Evolutionary conservation across 768 basidiomycete genomes (phyloP), one percentile per base, ranked within the genome.

Genomic region (Boletus pseudopeckii): DNA sequence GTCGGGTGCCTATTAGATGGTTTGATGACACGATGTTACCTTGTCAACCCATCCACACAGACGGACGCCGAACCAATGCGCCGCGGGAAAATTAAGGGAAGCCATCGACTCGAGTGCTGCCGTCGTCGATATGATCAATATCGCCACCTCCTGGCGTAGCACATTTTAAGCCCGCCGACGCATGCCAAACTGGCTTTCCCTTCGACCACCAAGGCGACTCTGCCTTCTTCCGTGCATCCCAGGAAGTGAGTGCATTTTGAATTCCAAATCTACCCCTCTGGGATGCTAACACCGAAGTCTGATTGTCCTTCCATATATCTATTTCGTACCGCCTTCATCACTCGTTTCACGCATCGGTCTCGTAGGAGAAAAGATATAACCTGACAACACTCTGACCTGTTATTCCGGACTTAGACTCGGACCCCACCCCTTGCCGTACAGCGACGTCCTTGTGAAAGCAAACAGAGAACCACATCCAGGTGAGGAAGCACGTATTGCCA

Each of bases 401-500:
- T 4, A 36, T 45, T 22, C 40, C 37, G 10, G 36, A 50, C 22
- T 15, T n/a, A n/a, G n/a, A n/a, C n/a, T n/a, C n/a, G n/a, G n/a
- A 45, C 8, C 3, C 20, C 48, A 14, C 22, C 22, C 22, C 22
- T 22, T n/a, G 18, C 52, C 48, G 13, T 26, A 45, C 5, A 7
- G 28, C 4, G 44, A 42, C 32, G 10, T n/a, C 24, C 7, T 28
- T 11, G n/a, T 11, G 8, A 18, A 18, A 32, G 7, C 33, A 22
- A 34, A 40, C 11, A 41, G 34, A 15, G 50, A 42, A n/a, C 8
- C 37, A 14, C 50, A 8, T 7, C 20, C 36, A 57, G 58, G 64
- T 64, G 26, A 52, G 61, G 20, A 11, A 1, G 18, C 24, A 7
- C 2, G 4, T 17, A 13, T 33, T n/a, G 3, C 15, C 13, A 7